These are phyloP conservation scores for Linnemannia hyalina DNA, from an alignment of 192 early-diverging fungal genomes.

Conservation along the genomic window DNA sequence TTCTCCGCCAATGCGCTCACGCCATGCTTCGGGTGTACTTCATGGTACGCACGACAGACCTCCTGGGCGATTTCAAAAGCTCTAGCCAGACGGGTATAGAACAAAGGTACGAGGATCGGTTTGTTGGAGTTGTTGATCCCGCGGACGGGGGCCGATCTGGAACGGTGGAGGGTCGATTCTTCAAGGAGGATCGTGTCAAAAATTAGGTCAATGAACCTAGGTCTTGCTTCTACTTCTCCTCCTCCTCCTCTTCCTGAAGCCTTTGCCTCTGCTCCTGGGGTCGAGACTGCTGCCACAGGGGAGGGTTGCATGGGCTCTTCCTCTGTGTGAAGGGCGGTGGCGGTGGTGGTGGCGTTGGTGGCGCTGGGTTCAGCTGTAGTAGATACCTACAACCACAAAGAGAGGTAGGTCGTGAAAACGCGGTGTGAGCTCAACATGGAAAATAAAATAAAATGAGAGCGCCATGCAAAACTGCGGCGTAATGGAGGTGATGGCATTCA, in stretches of 20 bases:
- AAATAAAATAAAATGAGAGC: too few relatives aligned
- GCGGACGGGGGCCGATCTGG: neutral
- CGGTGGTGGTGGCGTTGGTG: neutral
- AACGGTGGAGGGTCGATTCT: slow-evolving; percentile 1
- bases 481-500: too few relatives aligned
- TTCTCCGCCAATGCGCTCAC: neutral
- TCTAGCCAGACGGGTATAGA: neutral
- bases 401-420: too few relatives aligned
- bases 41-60: neutral
- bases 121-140: neutral
- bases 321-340: neutral
- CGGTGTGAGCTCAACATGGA: too few relatives aligned
- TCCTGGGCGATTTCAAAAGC: slow-evolving; percentile 7
- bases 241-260: neutral
- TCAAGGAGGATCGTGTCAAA: slow-evolving; percentile 21
- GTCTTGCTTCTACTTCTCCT: neutral
- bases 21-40: neutral
- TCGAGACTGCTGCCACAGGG: neutral
- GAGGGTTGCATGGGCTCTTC: neutral
- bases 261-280: neutral
- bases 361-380: neutral
- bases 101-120: neutral
- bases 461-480: too few relatives aligned
- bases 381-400: neutral
- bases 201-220: slow-evolving; percentile 1